Conservation (phyloP, 2,329 filamentous ascomycete genomes). For the Biscogniauxia sp. region DNA sequence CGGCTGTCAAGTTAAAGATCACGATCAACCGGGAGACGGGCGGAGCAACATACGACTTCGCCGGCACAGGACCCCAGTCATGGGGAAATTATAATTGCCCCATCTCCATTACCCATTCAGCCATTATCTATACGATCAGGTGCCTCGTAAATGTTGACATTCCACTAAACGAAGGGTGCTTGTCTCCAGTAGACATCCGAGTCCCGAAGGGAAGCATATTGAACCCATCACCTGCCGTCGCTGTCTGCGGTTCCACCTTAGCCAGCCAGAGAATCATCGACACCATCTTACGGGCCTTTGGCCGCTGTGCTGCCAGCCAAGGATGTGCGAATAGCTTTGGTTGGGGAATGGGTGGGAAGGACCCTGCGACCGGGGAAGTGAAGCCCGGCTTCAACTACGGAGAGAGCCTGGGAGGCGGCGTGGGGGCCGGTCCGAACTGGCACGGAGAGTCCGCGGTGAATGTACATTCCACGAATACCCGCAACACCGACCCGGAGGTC, state of each 20-base stretch:
- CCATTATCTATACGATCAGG: slow-evolving; percentile 38
- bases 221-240: slow-evolving; percentile 32
- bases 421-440: slow-evolving; percentile 64
- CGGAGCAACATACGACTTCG: slow-evolving; percentile 59
- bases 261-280: not conserved
- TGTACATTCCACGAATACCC: slow-evolving; percentile 73
- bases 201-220: slow-evolving; percentile 34
- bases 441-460: slow-evolving; percentile 67
- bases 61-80: slow-evolving; percentile 52
- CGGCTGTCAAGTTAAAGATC: slow-evolving; percentile 25
- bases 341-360: slow-evolving; percentile 37
- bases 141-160: slow-evolving; percentile 69
- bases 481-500: slow-evolving; percentile 69
- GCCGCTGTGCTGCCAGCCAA: not conserved
- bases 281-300: not conserved
- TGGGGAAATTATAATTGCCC: slow-evolving; percentile 31
- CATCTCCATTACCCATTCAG: slow-evolving; percentile 28
- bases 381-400: slow-evolving; percentile 53
- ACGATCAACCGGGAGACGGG: slow-evolving; percentile 65
- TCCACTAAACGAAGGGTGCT: slow-evolving; percentile 39
- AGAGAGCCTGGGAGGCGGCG: slow-evolving; percentile 70
- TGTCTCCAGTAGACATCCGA: slow-evolving; percentile 34
- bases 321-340: slow-evolving; percentile 74
- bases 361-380: not conserved
- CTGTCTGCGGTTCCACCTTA: slow-evolving; percentile 24